Percentiles rank a stretch among this genome's conserved stretches.
These are phyloP conservation scores for Peniophora sp. DNA, from an alignment of 1,284 basidiomycete species.

Conservation along the genomic window DNA sequence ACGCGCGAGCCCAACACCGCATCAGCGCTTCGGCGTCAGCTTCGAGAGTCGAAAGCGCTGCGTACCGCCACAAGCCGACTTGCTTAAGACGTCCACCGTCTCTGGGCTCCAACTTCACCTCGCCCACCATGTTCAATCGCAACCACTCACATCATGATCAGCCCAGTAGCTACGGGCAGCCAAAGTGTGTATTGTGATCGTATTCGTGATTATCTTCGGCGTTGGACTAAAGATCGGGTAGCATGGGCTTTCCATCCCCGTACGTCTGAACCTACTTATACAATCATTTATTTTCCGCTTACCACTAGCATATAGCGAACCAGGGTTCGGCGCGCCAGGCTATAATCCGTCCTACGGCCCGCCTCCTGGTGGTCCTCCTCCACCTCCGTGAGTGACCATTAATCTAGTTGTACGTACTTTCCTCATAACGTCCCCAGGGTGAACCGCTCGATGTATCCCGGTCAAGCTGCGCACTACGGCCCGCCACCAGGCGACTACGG, in stretches of 20 bases:
- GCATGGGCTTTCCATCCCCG: constrained; percentile 7
- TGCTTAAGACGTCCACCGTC: not conserved
- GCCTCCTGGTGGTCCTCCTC: constrained; percentile 17
- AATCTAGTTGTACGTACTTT: not conserved
- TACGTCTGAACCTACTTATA: constrained; percentile 8
- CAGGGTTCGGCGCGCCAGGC: constrained; percentile 13
- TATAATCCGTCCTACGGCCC: constrained; percentile 17
- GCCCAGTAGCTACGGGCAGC: not conserved
- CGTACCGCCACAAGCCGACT: not conserved
- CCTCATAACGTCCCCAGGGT: constrained; percentile 2
- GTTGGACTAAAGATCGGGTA: not conserved
- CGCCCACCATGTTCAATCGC: not conserved
- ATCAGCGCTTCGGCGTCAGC: constrained; percentile 3
- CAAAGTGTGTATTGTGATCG: not conserved
- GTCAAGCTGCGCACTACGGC: constrained; percentile 3
- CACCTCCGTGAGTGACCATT: no score
- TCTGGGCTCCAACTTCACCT: not conserved
- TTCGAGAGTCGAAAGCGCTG: not conserved
- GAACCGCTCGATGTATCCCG: constrained; percentile 10
- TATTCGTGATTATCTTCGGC: not conserved
- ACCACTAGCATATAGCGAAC: constrained; percentile 6
- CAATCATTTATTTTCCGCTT: constrained; percentile 8
- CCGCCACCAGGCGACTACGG: constrained; percentile 9
- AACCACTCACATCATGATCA: constrained; percentile 3
- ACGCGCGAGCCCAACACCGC: constrained; percentile 3